Base-by-base conservation (phyloP, 352 stramenopile species). In the Elongisporangium prolatum region DNA sequence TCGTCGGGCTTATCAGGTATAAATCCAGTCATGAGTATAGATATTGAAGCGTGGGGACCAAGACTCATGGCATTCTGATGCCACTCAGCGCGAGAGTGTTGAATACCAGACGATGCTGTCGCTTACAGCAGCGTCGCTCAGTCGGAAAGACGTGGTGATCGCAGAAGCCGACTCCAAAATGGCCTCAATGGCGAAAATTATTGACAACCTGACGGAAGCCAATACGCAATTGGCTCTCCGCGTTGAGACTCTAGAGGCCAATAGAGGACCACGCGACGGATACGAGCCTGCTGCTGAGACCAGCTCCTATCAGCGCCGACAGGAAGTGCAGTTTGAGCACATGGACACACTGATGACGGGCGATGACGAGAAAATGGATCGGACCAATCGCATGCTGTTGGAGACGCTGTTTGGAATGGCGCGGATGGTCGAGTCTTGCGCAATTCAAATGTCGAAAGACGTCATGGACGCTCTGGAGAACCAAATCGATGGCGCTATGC, bases 51-150 rank as follows among this genome's bases (percentile, higher is more conserved):
- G 10, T 25, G 14, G 14, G 9, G n/a, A 28, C 37, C 21, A 38
- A 44, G 21, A 21, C 28, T 40, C 4, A 40, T 40, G 28, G 28
- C 3, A 13, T 14, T 59, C 3, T 11, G 17, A 6, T 18, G 9
- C 22, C 5, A 21, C 20, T 10, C 56, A 80, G 59, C 77, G 82
- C 9, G 81, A 91, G 58, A 91, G 77, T 28, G 66, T 72, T 37
- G 84, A 93, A 52, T 91, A 90, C 61, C 81, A 93, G 65, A 75
- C 78, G n/a, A 91, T 91, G 79, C 60, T 91, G 18, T 90, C 82
- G 0, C 77, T 91, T 64, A 90, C 81, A 4, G 78, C 80, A 16
- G 70, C 83, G 47, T 89, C 82, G 17, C 68, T 90, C 14, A 90
- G 78, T 40, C 81, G 80, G 40, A 93, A 93, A 60, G 84, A 91